These are phyloP conservation scores for Vitis amurensis DNA, from an alignment of 164 flowering plant species.

Conservation along the genomic window DNA sequence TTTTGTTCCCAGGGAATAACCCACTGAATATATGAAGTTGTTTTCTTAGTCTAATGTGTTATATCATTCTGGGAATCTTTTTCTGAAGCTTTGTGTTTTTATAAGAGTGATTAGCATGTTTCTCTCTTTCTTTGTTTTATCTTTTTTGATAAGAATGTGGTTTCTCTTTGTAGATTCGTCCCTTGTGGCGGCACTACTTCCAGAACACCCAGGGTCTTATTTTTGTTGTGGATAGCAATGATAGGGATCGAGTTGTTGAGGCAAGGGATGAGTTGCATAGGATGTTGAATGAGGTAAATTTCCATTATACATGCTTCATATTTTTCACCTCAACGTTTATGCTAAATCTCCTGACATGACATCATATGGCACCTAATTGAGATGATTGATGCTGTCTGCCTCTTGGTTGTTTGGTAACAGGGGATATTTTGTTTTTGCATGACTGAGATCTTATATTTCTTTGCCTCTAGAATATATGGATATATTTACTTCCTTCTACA, in stretches of 20 bases:
- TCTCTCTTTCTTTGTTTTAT: neutral
- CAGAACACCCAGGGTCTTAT: constrained; percentile 79
- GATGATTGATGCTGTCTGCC: neutral
- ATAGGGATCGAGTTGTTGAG: constrained; percentile 65
- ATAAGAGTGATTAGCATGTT: neutral
- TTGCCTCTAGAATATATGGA: too few species aligned
- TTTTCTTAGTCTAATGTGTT: neutral
- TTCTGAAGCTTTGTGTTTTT: neutral
- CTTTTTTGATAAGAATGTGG: neutral
- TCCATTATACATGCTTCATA: neutral
- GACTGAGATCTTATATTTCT: too few species aligned
- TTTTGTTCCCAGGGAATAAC: neutral
- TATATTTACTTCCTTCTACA: too few species aligned
- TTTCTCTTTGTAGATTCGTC: constrained; percentile 46
- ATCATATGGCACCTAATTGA: neutral
- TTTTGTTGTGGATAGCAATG: constrained; percentile 83
- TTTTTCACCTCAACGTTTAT: neutral
- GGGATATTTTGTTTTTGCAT: too few species aligned
- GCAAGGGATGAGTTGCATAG: constrained; percentile 82
- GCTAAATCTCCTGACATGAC: neutral
- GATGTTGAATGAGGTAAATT: constrained; percentile 72
- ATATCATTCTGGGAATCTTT: neutral
- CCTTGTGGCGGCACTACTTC: constrained; percentile 81
- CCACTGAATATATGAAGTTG: neutral
- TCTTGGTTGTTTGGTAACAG: neutral